A percentile compares a stretch with the other conserved stretches of the same genome.
phyloP scores from a whole-genome alignment of 129 eudicot species.

The Arctium minus region DNA sequence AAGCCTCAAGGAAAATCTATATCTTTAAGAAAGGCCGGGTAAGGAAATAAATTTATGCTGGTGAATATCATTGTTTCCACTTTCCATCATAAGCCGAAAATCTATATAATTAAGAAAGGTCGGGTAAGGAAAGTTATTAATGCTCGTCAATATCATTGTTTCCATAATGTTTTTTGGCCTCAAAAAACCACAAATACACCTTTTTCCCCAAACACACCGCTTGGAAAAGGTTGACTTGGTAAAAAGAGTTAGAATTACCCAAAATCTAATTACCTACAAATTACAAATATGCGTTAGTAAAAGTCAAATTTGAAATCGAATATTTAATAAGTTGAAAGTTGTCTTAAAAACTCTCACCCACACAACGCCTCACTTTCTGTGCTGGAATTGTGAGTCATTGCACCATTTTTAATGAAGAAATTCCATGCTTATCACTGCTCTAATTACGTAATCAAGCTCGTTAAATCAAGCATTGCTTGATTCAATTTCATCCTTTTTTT shows the following conservation, averaged over 20 bases:
- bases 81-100: background rate
- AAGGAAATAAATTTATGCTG: background rate
- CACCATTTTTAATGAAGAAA: background rate
- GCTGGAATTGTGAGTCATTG: background rate
- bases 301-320: background rate
- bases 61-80: background rate
- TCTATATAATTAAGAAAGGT: background rate
- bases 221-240: background rate
- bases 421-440: background rate
- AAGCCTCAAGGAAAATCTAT: background rate
- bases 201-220: background rate
- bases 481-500: background rate
- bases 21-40: background rate
- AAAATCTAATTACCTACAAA: constrained; percentile 1
- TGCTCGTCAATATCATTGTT: no score
- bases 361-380: background rate
- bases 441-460: background rate
- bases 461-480: background rate
- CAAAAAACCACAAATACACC: background rate
- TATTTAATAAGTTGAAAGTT: background rate
- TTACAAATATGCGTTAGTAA: background rate
- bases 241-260: background rate
- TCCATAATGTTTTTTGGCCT: background rate
- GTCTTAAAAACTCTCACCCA: background rate
- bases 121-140: background rate